Evolutionary conservation across 768 basidiomycete genomes (phyloP), one percentile per base, ranked within the genome.

Genomic region (Leccinum obscurum): DNA sequence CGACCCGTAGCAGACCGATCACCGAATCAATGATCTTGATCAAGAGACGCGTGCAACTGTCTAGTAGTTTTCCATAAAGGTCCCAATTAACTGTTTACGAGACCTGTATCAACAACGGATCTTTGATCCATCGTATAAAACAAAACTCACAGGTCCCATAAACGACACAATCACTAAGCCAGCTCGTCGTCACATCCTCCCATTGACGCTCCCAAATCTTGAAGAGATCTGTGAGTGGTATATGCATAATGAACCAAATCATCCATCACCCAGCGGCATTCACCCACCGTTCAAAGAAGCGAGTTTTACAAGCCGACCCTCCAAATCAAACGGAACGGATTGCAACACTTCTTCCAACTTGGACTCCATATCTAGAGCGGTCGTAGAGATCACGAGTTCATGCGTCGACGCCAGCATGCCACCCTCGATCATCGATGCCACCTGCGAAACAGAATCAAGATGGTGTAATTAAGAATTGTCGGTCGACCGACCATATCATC

Each of bases 341-440:
- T 70, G 67, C 37, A 90, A 59, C 6, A 77, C 64, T 13, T 76
- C 72, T 22, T 70, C 69, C 49, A 92, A 78, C 68, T 83, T 85
- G 57, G 63, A 71, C 70, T 92, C 89, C 44, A 86, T 68, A 60
- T 89, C 85, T 58, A 78, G 80, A 3, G 80, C 81, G 2, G 75
- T 68, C 4, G 83, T 78, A 3, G 84, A 80, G 44, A 90, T 77
- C 11, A 77, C 63, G 37, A 89, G 77, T n/a, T 80, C 76, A 34
- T 76, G 72, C 60, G 72, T 41, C 78, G 63, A 77, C 68, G 59
- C 72, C 71, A 60, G 83, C 64, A 77, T 66, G 13, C 78, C 77
- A 0, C 81, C 80, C 2, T 77, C 66, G 1, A 82, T 72, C 37
- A 85, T 74, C 55, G 81, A 80, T n/a, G 76, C 72, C 22, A 83